Evolutionary conservation across 495 filamentous ascomycete species (phyloP).

Genomic region (Aspergillus mulundensis): DNA sequence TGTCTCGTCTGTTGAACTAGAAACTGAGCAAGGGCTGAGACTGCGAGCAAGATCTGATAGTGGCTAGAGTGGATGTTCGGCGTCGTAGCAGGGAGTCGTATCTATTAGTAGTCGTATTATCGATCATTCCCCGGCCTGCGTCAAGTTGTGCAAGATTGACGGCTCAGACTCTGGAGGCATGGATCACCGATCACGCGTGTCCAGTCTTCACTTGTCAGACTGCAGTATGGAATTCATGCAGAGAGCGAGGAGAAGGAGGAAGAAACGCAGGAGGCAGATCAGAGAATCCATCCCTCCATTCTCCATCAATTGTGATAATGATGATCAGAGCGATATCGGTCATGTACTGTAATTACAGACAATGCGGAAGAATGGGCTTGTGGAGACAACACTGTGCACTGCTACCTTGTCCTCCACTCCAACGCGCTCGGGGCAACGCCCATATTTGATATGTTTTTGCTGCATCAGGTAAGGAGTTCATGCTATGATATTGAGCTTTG

Average conservation of each 20-base stretch:
- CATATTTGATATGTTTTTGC: not conserved
- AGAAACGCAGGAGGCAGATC: not conserved
- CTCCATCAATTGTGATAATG: not conserved
- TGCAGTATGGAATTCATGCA: not conserved
- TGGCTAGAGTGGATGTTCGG: conserved; percentile 4
- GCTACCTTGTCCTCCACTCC: not conserved
- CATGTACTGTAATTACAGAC: conserved; percentile 21
- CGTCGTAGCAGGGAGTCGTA: conserved; percentile 15
- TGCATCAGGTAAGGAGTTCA: not conserved
- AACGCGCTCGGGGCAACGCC: not conserved
- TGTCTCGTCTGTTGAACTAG: not conserved
- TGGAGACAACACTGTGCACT: conserved; percentile 9
- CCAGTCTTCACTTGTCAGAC: conserved; percentile 22
- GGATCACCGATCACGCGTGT: conserved; percentile 42
- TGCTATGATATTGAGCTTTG: not conserved
- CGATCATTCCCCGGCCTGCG: not conserved
- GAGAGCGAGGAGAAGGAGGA: not conserved
- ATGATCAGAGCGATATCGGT: conserved; percentile 4
- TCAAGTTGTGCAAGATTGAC: conserved; percentile 1
- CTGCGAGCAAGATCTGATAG: conserved; percentile 1
- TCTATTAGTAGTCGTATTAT: conserved; percentile 6
- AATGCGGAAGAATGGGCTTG: conserved; percentile 1
- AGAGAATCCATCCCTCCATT: conserved; percentile 16
- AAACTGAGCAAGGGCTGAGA: conserved; percentile 2
- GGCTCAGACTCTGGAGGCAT: conserved; percentile 25